Percentiles rank a stretch among this genome's conserved stretches.
Evolutionary conservation across 441 rosid species (phyloP).

Genomic region (Croton setiger): DNA sequence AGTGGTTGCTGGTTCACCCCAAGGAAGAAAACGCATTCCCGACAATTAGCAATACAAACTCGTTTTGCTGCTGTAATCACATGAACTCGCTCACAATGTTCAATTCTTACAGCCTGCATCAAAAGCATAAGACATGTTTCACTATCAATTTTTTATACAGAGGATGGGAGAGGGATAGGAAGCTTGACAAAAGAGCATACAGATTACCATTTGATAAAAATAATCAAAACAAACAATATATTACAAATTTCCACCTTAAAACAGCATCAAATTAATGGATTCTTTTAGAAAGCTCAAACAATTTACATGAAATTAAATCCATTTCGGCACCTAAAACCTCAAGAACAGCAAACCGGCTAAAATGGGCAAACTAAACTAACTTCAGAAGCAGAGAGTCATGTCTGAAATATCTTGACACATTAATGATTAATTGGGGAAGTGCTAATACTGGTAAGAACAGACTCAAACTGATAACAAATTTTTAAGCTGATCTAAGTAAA

Average conservation of each 20-base stretch:
- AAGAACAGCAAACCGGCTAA: constrained; percentile 1
- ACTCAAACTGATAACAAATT: constrained; percentile 1
- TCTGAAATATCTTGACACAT: not conserved
- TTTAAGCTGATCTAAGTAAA: not conserved
- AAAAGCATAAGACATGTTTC: constrained; percentile 16
- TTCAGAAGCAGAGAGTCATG: not conserved
- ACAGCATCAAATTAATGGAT: not conserved
- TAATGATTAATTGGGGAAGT: not conserved
- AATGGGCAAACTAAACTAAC: not conserved
- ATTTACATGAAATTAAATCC: not conserved
- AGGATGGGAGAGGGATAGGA: not conserved
- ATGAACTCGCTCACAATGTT: constrained; percentile 99
- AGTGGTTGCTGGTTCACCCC: constrained; percentile 98
- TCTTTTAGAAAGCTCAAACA: not conserved
- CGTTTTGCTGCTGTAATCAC: constrained; percentile 85
- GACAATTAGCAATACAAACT: constrained; percentile 94
- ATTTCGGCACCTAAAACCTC: constrained; percentile 10
- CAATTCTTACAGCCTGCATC: constrained; percentile 82
- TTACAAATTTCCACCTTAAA: not conserved
- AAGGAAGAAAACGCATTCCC: constrained; percentile 92
- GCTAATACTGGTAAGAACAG: not conserved
- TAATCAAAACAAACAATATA: not conserved
- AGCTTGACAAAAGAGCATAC: not conserved
- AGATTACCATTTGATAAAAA: not conserved
- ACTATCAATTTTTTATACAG: not conserved